Evolutionary conservation across 306 rosid genomes (phyloP).

Genomic region (Alnus glutinosa): DNA sequence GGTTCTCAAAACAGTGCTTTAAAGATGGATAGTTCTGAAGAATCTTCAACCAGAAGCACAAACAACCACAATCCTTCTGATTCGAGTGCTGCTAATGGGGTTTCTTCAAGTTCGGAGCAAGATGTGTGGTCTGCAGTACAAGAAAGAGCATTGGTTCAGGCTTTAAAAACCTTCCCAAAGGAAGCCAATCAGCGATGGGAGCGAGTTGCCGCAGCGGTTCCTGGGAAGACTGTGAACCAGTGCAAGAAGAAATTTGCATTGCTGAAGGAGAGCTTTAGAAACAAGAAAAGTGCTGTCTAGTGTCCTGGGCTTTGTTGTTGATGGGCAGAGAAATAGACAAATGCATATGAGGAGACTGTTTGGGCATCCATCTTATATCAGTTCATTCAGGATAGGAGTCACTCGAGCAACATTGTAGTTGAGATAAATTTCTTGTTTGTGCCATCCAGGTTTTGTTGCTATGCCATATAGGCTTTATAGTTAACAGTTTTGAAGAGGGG

Average conservation of each 20-base stretch:
- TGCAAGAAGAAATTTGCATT: slow-evolving; percentile 85
- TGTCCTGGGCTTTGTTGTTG: slow-evolving; percentile 3
- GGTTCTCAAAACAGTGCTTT: slow-evolving; percentile 37
- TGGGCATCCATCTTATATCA: slow-evolving; percentile 15
- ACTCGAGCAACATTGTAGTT: slow-evolving; percentile 5
- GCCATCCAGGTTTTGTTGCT: slow-evolving; percentile 31
- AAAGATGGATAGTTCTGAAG: slow-evolving; percentile 33
- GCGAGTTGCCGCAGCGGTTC: slow-evolving; percentile 89
- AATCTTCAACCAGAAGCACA: slow-evolving; percentile 33
- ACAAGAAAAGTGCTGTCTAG: slow-evolving; percentile 67
- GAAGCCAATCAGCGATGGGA: slow-evolving; percentile 91
- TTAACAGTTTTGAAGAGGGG: slow-evolving; percentile 35
- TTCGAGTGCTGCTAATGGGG: slow-evolving; percentile 47
- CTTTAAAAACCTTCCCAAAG: slow-evolving; percentile 91
- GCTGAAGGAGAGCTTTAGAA: slow-evolving; percentile 91
- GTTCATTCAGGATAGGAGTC: slow-evolving; percentile 26
- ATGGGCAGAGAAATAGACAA: slow-evolving; percentile 7
- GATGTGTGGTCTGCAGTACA: slow-evolving; percentile 89
- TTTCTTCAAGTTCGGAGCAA: slow-evolving; percentile 58
- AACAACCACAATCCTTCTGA: slow-evolving; percentile 37
- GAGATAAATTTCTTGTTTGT: slow-evolving; percentile 27
- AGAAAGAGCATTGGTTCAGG: slow-evolving; percentile 93
- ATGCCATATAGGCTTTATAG: slow-evolving; percentile 39
- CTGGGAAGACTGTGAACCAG: slow-evolving; percentile 84
- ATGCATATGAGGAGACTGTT: slow-evolving; percentile 3